Base-by-base conservation (phyloP, 2,329 filamentous ascomycete species). In the Magnaporthiopsis rhizophila region DNA sequence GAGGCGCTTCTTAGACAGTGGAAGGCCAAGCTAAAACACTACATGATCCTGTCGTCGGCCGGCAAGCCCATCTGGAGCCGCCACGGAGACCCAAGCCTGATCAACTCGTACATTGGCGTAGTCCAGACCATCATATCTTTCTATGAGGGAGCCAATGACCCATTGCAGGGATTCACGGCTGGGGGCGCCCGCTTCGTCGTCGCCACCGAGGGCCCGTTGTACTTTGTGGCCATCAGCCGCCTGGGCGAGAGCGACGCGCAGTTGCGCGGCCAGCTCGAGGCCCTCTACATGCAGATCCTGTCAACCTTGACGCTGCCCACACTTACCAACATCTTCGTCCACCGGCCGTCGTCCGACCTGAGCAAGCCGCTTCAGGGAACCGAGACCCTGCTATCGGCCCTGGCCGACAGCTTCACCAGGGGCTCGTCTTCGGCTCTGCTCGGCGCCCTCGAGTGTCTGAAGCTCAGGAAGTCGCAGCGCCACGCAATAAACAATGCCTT, bases 91-190 rank as follows among this genome's bases (percentile, higher is more conserved):
- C 84, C 96, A 68, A 87, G 89, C 64, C 80, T 98, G 58, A 92
- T 98, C 73, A 97, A 96, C 70, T 90, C 90, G 62, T 97, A 95
- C 70, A 94, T 98, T 74, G 95, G 95, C 57, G 89, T 99, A 24
- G 89, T 97, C 2, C 95, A 98, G 74, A 99, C 95, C 58, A 94
- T 99, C 70, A 97, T 99, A 67, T 98, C 95, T 1, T 97, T 97
- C 74, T 98, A 96, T 72, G 89, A 97, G 73, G 88, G 88, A 59
- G 85, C 89, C 11, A 84, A 89, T 64, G 91, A 97, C 72, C 86
- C 85, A 0, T 81, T 99, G 13, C 85, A 86, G 68, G 89, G 89
- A 18, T 99, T 99, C 73, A 92, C 89, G 2, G 93, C 95, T n/a
- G 92, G 90, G 18, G 85, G 87, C 63, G 88, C 91, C 32, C 88